These are phyloP conservation scores for Hemisphaericaspora lyxosophila DNA, from an alignment of 1,139 yeast genomes.

Conservation along the genomic window DNA sequence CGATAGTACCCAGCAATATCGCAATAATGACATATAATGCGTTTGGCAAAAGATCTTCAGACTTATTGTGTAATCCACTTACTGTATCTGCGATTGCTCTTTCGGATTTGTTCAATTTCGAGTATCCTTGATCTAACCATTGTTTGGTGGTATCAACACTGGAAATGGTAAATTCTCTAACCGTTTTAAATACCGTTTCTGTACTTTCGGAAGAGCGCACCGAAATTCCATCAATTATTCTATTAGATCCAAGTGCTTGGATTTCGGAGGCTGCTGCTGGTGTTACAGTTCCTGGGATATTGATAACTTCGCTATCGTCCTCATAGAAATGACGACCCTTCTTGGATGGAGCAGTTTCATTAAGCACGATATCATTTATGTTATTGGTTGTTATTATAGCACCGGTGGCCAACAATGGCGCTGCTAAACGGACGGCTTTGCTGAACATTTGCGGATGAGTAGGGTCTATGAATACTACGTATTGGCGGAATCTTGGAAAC, in stretches of 20 bases:
- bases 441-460: no score
- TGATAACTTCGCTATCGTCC: conserved; percentile 51
- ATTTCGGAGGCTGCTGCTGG: conserved; percentile 52
- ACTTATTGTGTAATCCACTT: conserved; percentile 64
- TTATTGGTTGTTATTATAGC: conserved; percentile 7
- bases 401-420: conserved; percentile 12
- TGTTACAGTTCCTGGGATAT: conserved; percentile 54
- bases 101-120: conserved; percentile 59
- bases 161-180: conserved; percentile 37
- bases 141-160: conserved; percentile 18
- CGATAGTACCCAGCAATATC: conserved; percentile 75
- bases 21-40: conserved; percentile 70
- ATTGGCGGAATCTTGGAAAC: no score
- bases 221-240: conserved; percentile 55
- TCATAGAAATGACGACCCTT: conserved; percentile 54
- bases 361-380: conserved; percentile 13
- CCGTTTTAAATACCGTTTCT: conserved; percentile 48
- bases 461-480: no score
- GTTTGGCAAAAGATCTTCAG: conserved; percentile 78
- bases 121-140: conserved; percentile 39
- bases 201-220: conserved; percentile 53
- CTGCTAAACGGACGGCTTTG: conserved; percentile 10
- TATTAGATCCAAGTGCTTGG: conserved; percentile 41
- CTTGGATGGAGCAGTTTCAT: conserved; percentile 24
- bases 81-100: conserved; percentile 65